Base-by-base conservation (phyloP, 306 rosid species). In the Pachyrhizus erosus region DNA sequence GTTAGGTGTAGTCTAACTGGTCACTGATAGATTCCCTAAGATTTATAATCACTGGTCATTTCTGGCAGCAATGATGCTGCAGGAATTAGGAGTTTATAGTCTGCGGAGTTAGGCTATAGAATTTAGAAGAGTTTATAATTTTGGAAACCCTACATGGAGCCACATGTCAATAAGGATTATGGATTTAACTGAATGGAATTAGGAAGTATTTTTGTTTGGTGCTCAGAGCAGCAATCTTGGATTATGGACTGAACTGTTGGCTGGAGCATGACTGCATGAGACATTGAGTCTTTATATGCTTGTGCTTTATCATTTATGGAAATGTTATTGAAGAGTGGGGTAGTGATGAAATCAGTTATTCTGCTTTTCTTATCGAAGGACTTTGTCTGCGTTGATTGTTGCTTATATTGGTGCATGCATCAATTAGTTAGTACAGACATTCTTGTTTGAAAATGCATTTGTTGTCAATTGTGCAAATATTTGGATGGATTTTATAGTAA, bases 251-350 rank as follows among this genome's bases (percentile, higher is more conserved):
- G 4, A 73, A 64, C 60, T 23, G 80, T 49, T 73, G 74, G 79
- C 58, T 33, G 1, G 66, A 33, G 14, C 4, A 7, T 2, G 40
- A 34, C 55, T 21, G 14, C 4, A 7, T 2, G 40, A 34, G 31
- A 46, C 6, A 26, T 24, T 64, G 81, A 6, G 23, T 27, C 11
- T 29, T 14, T 3, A 40, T 39, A 34, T 66, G 70, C 42, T 20
- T 66, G 69, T 75, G 77, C 85, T 34, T 67, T 20, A 10, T 55
- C 64, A 55, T 67, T 54, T 51, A 39, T 81, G 75, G 68, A 61
- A n/a, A n/a, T n/a, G n/a, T n/a, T n/a, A n/a, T n/a, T n/a, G n/a
- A n/a, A n/a, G n/a, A n/a, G n/a, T n/a, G n/a, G n/a, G n/a, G n/a
- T n/a, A n/a, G n/a, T 49, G 14, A 39, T 34, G 75, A 23, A 81